Evolutionary conservation across 2,329 filamentous ascomycete species (phyloP).

Genomic region (Diaporthe velutina): DNA sequence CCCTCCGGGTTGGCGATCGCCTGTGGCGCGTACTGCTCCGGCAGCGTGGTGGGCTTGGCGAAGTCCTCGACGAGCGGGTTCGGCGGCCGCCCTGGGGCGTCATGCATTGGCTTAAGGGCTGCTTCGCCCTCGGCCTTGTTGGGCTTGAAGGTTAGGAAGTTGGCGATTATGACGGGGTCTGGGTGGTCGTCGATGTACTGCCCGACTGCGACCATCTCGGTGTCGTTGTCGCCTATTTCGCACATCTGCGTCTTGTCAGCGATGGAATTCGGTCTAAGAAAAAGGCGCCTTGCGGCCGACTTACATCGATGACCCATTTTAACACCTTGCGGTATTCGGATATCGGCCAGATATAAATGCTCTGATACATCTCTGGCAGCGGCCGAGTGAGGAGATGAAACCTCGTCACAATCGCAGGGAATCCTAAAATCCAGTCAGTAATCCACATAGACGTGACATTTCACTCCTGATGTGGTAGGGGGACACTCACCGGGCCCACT

Average conservation of each 20-base stretch:
- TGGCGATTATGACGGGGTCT: conserved; percentile 51
- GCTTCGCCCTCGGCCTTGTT: conserved; percentile 49
- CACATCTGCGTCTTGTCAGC: conserved; percentile 40
- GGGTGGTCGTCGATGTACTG: conserved; percentile 46
- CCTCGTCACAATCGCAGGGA: conserved; percentile 64
- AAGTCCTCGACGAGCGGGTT: conserved; percentile 54
- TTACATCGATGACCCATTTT: conserved; percentile 60
- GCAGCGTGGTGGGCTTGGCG: conserved; percentile 55
- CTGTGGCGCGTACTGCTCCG: conserved; percentile 58
- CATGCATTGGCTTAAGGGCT: conserved; percentile 53
- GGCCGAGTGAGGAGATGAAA: conserved; percentile 61
- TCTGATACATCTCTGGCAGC: conserved; percentile 49
- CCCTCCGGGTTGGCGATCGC: conserved; percentile 59
- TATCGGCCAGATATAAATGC: conserved; percentile 60
- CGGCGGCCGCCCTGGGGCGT: conserved; percentile 49
- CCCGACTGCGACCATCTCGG: conserved; percentile 56
- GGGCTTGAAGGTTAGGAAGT: conserved; percentile 57
- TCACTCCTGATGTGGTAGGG: background rate
- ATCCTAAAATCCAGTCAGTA: conserved; percentile 50
- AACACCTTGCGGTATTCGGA: conserved; percentile 59
- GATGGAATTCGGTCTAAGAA: background rate
- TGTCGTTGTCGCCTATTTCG: conserved; percentile 51
- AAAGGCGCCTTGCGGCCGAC: conserved; percentile 20
- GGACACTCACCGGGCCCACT: conserved; percentile 58
- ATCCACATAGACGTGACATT: background rate